phyloP scores from a whole-genome alignment of 2,329 filamentous ascomycete species.

The Paraconiothyrium sp. region DNA sequence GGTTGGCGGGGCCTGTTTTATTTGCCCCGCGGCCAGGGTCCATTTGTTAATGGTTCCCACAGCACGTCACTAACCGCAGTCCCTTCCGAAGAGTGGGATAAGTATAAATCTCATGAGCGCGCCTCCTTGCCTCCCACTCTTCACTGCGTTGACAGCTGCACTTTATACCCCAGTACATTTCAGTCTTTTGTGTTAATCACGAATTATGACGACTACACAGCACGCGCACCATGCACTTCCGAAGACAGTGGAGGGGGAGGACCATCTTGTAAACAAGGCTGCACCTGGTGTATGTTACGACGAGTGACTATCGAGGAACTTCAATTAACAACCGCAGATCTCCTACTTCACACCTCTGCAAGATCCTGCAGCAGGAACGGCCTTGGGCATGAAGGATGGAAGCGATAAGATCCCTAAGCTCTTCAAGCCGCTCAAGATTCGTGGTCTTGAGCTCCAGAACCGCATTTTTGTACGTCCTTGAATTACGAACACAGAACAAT shows the following conservation, averaged over 20 bases:
- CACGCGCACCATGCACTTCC: conserved; percentile 46
- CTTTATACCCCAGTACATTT: conserved; percentile 2
- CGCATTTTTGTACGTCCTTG: conserved; percentile 63
- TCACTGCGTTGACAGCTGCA: background rate
- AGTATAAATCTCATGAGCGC: conserved; percentile 33
- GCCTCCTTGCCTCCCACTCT: conserved; percentile 4
- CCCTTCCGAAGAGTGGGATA: conserved; percentile 30
- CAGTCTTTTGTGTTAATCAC: conserved; percentile 13
- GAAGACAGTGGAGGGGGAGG: conserved; percentile 43
- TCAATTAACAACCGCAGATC: conserved; percentile 36
- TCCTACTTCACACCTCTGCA: conserved; percentile 61
- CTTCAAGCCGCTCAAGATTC: conserved; percentile 66
- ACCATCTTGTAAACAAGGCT: conserved; percentile 52
- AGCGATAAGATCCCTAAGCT: conserved; percentile 65
- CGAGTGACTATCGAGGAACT: background rate
- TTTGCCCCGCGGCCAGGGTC: conserved; percentile 26
- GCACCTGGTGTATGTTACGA: conserved; percentile 52
- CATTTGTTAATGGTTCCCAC: conserved; percentile 4
- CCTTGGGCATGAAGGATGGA: conserved; percentile 57
- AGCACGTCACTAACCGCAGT: conserved; percentile 30
- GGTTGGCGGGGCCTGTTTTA: conserved; percentile 28
- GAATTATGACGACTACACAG: conserved; percentile 34
- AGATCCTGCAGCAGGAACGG: conserved; percentile 58
- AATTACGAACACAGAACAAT: conserved; percentile 4
- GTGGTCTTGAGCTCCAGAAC: conserved; percentile 72